phyloP scores from a whole-genome alignment of 2,329 filamentous ascomycete genomes.

The Fusarium keratoplasticum region DNA sequence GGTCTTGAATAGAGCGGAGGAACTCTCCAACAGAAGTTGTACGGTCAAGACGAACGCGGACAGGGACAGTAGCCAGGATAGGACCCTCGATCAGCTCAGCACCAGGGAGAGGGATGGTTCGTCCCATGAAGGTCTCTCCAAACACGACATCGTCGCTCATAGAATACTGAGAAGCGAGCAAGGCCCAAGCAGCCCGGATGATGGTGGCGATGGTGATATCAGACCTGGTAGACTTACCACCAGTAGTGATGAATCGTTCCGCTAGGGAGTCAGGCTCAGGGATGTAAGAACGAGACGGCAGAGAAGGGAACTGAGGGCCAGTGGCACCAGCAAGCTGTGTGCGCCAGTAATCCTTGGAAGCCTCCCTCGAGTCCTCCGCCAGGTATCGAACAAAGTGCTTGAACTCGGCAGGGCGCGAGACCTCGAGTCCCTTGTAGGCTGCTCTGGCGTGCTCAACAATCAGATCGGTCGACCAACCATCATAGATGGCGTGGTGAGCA shows the following conservation, averaged over 20 bases:
- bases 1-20: constrained; percentile 44
- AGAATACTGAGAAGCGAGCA: constrained; percentile 42
- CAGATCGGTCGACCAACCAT: constrained; percentile 46
- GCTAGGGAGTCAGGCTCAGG: constrained; percentile 34
- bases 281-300: constrained; percentile 41
- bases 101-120: constrained; percentile 43
- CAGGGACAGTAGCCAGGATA: constrained; percentile 43
- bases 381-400: constrained; percentile 43
- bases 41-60: constrained; percentile 39
- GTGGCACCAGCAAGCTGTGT: constrained; percentile 39
- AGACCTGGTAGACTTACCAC: constrained; percentile 34
- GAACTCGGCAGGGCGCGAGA: constrained; percentile 41
- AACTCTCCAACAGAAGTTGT: constrained; percentile 38
- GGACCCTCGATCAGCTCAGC: constrained; percentile 48
- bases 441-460: constrained; percentile 39
- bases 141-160: constrained; percentile 47
- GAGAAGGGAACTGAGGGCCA: constrained; percentile 40
- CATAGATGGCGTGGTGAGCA: constrained; percentile 48
- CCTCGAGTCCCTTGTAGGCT: constrained; percentile 29
- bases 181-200: constrained; percentile 45
- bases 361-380: constrained; percentile 31
- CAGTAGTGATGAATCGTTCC: constrained; percentile 32
- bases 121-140: constrained; percentile 47
- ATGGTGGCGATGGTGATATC: constrained; percentile 41
- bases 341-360: constrained; percentile 39